Evolutionary conservation across 768 basidiomycete species (phyloP).

Genomic region (Termitomyces sp.): DNA sequence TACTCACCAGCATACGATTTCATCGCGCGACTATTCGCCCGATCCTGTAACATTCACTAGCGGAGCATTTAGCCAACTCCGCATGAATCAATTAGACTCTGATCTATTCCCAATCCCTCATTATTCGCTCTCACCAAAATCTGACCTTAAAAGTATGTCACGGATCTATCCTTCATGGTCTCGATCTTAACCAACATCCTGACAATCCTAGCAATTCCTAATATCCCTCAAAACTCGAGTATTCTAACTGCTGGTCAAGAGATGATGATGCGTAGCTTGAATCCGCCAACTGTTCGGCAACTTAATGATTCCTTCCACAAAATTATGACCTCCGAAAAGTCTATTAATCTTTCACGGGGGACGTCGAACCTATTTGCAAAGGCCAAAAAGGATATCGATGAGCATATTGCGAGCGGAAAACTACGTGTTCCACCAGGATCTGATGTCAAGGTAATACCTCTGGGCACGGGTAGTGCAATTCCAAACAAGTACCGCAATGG

Average conservation of each 20-base stretch:
- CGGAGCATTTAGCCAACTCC: slow-evolving; percentile 67
- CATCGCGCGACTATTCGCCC: slow-evolving; percentile 56
- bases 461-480: slow-evolving; percentile 88
- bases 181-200: not conserved
- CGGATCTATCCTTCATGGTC: not conserved
- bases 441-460: slow-evolving; percentile 65
- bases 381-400: slow-evolving; percentile 31
- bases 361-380: slow-evolving; percentile 36
- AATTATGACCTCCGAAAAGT: slow-evolving; percentile 20
- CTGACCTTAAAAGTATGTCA: slow-evolving; percentile 34
- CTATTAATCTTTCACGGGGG: slow-evolving; percentile 26
- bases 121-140: slow-evolving; percentile 39
- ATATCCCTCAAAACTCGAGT: slow-evolving; percentile 44
- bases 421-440: slow-evolving; percentile 39
- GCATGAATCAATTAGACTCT: slow-evolving; percentile 67
- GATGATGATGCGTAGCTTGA: slow-evolving; percentile 44
- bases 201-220: slow-evolving; percentile 29
- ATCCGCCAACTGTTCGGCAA: slow-evolving; percentile 32
- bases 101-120: slow-evolving; percentile 71
- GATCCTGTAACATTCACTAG: slow-evolving; percentile 75
- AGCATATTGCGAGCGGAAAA: slow-evolving; percentile 11
- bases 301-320: slow-evolving; percentile 39
- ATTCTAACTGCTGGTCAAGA: slow-evolving; percentile 39
- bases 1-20: slow-evolving; percentile 63
- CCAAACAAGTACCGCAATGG: slow-evolving; percentile 89